A percentile compares a stretch with the other conserved stretches of the same genome.
Evolutionary conservation across 805 yeast species (phyloP).

Genomic region (Tetrapisispora fleetii): DNA sequence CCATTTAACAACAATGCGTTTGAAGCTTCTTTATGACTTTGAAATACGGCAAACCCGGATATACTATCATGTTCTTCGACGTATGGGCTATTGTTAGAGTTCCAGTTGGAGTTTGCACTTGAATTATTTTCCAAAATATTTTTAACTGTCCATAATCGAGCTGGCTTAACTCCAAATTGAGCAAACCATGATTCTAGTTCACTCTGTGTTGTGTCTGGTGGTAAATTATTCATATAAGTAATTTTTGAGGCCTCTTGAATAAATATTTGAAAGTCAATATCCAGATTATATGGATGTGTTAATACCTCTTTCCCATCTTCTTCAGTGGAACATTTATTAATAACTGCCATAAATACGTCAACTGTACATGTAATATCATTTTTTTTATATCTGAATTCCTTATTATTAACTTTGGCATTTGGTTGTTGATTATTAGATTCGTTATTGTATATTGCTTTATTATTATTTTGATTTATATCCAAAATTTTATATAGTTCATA

Average conservation of each 20-base stretch:
- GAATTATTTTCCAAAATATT: conserved; percentile 33
- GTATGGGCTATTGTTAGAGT: conserved; percentile 23
- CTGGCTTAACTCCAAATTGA: conserved; percentile 75
- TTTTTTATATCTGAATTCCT: conserved; percentile 7
- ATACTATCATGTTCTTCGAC: conserved; percentile 41
- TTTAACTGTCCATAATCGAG: conserved; percentile 81
- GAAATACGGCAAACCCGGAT: conserved; percentile 78
- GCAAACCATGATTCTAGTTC: conserved; percentile 89
- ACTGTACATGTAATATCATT: conserved; percentile 6
- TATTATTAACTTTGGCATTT: not conserved
- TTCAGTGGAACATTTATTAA: conserved; percentile 31
- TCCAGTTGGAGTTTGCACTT: conserved; percentile 16
- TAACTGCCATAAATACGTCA: conserved; percentile 22
- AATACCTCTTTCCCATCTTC: conserved; percentile 47
- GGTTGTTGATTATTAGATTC: not conserved
- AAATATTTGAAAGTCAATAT: conserved; percentile 62
- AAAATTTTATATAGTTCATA: conserved; percentile 31
- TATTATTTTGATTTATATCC: conserved; percentile 19
- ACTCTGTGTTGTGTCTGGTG: conserved; percentile 79
- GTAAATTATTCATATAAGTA: conserved; percentile 69
- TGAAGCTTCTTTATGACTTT: conserved; percentile 76
- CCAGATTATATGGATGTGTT: conserved; percentile 65
- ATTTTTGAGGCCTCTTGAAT: conserved; percentile 64
- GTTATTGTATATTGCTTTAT: not conserved
- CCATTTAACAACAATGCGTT: conserved; percentile 77